These are phyloP conservation scores for Ramularia collo-cygni DNA, from an alignment of 2,329 filamentous ascomycete genomes.

Conservation along the genomic window DNA sequence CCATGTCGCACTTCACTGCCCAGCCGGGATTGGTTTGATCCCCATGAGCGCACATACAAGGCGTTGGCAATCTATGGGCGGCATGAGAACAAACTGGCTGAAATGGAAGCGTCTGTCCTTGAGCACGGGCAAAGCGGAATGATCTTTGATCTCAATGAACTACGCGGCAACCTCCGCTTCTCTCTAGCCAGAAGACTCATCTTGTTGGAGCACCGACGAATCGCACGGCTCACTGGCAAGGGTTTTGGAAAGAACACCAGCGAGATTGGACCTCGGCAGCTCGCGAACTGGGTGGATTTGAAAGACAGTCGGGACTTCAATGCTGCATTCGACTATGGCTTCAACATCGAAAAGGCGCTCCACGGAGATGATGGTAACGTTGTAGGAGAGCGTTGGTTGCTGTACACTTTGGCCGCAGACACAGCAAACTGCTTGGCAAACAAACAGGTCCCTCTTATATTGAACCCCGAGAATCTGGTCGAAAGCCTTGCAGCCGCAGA, in stretches of 20 bases:
- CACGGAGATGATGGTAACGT: conserved; percentile 11
- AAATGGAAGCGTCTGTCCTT: conserved; percentile 26
- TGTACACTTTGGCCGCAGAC: conserved; percentile 21
- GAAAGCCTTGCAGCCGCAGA: conserved; percentile 2
- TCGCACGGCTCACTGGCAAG: conserved; percentile 25
- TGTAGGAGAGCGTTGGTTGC: conserved; percentile 17
- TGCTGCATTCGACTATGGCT: conserved; percentile 29
- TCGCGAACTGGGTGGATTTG: conserved; percentile 24
- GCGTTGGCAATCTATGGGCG: conserved; percentile 26
- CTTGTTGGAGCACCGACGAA: conserved; percentile 28
- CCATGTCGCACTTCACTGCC: conserved; percentile 21
- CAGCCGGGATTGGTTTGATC: conserved; percentile 20
- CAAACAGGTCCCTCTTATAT: conserved; percentile 12
- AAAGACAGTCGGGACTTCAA: conserved; percentile 31
- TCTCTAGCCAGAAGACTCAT: conserved; percentile 27
- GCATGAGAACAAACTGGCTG: conserved; percentile 28
- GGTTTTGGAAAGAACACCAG: conserved; percentile 12
- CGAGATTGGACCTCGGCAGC: conserved; percentile 20
- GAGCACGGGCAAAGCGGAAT: conserved; percentile 29
- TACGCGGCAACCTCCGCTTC: conserved; percentile 23
- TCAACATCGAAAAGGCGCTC: conserved; percentile 24
- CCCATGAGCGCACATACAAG: conserved; percentile 22
- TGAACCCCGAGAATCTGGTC: conserved; percentile 6
- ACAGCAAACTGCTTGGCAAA: conserved; percentile 23
- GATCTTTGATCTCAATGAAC: conserved; percentile 31